Base-by-base conservation (phyloP, 768 basidiomycete genomes). In the Boletus tomentosulus region DNA sequence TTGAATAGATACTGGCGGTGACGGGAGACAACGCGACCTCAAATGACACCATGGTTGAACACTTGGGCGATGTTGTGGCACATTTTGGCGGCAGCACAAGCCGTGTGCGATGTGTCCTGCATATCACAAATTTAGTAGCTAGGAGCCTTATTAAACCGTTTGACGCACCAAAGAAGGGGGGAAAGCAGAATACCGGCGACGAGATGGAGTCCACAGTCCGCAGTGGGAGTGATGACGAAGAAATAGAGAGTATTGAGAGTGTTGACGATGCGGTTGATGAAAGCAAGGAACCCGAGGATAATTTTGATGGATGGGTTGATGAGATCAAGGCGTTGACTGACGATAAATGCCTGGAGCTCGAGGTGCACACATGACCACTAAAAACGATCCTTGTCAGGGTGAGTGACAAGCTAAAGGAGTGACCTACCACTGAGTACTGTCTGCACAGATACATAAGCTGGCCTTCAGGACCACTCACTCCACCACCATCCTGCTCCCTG, bases 401-500 rank as follows among this genome's bases (percentile, higher is more conserved):
- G 12, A 51, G 51, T 24, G 2, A 42, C 24, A 13, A 42, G 12
- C 38, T 19, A 3, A 42, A 42, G 1, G n/a, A 42, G 28, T 4
- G 10, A 42, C 22, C 1, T 42, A 42, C 41, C 12, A 24, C 4
- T 42, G 10, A 42, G 9, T 42, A 38, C n/a, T n/a, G 16, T 35
- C 35, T 6, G 3, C n/a, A 39, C 30, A 51, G 43, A 27, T 51
- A 4, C 12, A 25, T 2, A 66, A 59, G 35, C 34, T 66, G 6
- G 27, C 65, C 2, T 64, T 58, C 45, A 59, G 54, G 7, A 52
- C 68, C 42, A 61, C 67, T 19, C 37, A 68, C 30, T 71, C 46
- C 1, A 48, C 62, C 0, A 52, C 62, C 0, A 68, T 61, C 0
- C 42, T 59, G 6, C 35, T 62, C 0, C 69, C 66, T 3, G 31